A percentile compares a stretch with the other conserved stretches of the same genome.
phyloP scores from a whole-genome alignment of 2,329 filamentous ascomycete genomes.

The Aotearoamyces nothofagi region DNA sequence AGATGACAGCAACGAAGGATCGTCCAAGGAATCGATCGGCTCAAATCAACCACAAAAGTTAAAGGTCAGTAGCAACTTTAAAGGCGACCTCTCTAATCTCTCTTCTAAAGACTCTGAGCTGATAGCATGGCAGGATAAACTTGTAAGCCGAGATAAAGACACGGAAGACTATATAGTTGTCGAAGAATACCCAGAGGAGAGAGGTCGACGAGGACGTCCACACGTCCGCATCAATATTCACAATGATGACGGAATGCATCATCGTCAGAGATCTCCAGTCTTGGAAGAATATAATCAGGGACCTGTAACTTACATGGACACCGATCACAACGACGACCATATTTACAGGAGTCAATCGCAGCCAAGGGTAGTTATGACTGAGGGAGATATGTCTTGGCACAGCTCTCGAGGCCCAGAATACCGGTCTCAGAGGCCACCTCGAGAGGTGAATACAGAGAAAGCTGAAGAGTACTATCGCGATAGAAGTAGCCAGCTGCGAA shows the following conservation, averaged over 20 bases:
- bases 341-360: background rate
- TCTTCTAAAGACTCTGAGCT: background rate
- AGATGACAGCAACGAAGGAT: background rate
- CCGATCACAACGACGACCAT: background rate
- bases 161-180: background rate
- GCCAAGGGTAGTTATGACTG: background rate
- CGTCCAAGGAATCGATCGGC: background rate
- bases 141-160: background rate
- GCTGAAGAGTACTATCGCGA: background rate
- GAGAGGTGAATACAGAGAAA: background rate
- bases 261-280: background rate
- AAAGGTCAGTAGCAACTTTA: background rate
- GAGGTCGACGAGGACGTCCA: background rate
- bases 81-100: background rate
- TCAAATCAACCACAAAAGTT: background rate
- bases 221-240: background rate
- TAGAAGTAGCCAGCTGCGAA: background rate
- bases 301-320: no score
- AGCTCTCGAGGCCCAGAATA: no score
- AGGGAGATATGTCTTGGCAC: no score
- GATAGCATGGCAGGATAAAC: slow-evolving; percentile 1
- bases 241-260: background rate
- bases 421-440: background rate
- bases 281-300: background rate
- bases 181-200: background rate